Evolutionary conservation across 345 rosid genomes (phyloP).

Genomic region (Aquilaria yunnanensis): DNA sequence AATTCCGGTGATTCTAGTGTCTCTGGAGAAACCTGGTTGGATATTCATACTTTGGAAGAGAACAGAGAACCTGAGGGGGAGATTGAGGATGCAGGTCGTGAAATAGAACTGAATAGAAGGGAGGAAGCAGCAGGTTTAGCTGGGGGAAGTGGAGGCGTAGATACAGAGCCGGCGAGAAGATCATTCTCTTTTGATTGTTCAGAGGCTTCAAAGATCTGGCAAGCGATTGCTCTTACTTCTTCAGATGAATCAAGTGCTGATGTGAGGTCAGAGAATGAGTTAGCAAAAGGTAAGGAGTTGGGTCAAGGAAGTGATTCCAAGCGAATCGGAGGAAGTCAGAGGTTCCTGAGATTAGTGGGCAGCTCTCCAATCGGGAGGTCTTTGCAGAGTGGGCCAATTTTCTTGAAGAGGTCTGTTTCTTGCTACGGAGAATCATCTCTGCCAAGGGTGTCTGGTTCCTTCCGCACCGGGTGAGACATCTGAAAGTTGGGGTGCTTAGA

Average conservation of each 20-base stretch:
- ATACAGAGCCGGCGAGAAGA: conserved; percentile 32
- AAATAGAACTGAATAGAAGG: background rate
- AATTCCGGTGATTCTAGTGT: background rate
- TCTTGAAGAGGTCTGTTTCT: conserved; percentile 52
- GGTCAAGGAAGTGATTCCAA: conserved; percentile 5
- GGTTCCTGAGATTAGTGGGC: conserved; percentile 14
- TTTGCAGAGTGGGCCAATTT: conserved; percentile 28
- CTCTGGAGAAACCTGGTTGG: conserved; percentile 19
- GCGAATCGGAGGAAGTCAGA: conserved; percentile 21
- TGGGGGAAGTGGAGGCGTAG: background rate
- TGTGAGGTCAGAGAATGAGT: conserved; percentile 3
- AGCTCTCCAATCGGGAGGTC: conserved; percentile 24
- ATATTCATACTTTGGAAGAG: conserved; percentile 13
- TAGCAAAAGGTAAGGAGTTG: conserved; percentile 17
- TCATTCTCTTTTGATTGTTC: conserved; percentile 65
- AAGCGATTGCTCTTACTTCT: conserved; percentile 19
- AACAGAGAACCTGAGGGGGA: conserved; percentile 17
- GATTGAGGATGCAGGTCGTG: conserved; percentile 5
- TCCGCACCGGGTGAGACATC: background rate
- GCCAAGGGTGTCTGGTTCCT: background rate
- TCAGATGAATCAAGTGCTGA: conserved; percentile 10
- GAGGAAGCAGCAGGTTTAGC: conserved; percentile 13
- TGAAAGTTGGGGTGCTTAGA: background rate
- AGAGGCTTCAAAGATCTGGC: conserved; percentile 41
- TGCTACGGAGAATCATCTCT: conserved; percentile 44